phyloP scores from a whole-genome alignment of 768 basidiomycete species.

The Phlebiopsis gigantea region DNA sequence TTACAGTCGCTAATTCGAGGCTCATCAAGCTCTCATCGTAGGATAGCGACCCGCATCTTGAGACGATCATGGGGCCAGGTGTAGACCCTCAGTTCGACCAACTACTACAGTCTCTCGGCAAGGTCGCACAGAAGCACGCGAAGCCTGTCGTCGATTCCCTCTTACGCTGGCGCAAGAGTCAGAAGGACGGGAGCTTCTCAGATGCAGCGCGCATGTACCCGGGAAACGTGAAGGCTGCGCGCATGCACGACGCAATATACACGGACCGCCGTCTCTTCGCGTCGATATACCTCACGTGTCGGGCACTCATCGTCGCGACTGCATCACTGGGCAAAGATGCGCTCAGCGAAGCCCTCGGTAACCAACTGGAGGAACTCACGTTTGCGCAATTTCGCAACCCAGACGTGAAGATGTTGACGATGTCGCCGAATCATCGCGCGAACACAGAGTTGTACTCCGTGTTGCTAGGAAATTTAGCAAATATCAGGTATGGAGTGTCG shows the following conservation, averaged over 20 bases:
- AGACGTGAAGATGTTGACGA: conserved; percentile 57
- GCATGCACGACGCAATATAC: conserved; percentile 46
- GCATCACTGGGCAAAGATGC: conserved; percentile 70
- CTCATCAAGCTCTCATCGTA: conserved; percentile 21
- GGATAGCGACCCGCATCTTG: conserved; percentile 68
- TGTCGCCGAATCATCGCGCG: conserved; percentile 70
- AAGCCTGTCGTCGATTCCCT: conserved; percentile 84
- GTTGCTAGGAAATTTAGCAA: conserved; percentile 79
- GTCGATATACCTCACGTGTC: conserved; percentile 86
- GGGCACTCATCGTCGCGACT: conserved; percentile 75
- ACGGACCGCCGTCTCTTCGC: conserved; percentile 76
- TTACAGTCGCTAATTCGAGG: not conserved
- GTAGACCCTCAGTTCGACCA: conserved; percentile 80
- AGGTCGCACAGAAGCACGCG: conserved; percentile 79
- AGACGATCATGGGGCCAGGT: conserved; percentile 62
- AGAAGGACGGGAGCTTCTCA: conserved; percentile 51
- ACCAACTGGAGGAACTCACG: conserved; percentile 79
- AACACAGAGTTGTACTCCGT: conserved; percentile 82
- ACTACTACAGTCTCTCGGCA: conserved; percentile 77
- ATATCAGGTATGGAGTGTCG: conserved; percentile 58
- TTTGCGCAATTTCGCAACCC: conserved; percentile 81
- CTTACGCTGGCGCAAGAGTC: conserved; percentile 79
- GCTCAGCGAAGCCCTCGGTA: conserved; percentile 71
- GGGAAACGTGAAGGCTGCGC: conserved; percentile 25
- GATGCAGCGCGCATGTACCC: conserved; percentile 49